Base-by-base conservation (phyloP, 805 yeast genomes). In the Yarrowia sp. region DNA sequence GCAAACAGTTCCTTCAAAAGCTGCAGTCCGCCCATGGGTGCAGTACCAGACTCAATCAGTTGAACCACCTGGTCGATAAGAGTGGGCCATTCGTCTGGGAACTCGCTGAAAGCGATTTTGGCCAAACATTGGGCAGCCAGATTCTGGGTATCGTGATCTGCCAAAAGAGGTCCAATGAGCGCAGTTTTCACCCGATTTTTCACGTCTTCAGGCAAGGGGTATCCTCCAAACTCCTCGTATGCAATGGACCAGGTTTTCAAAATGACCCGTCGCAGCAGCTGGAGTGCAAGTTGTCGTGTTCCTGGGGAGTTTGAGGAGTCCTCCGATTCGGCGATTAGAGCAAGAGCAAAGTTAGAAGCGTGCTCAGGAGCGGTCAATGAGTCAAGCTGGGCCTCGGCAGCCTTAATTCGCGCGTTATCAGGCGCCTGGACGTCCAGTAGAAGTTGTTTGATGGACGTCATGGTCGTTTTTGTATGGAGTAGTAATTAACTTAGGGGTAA, bases 11-110 rank as follows among this genome's bases (percentile, higher is more conserved):
- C 98, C 69, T 82, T 84, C 58, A 74, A 66, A 40, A 74, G 67
- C 7, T 67, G 64, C 17, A 74, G 66, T 0, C 73, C 75, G 0
- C 75, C 76, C 11, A 66, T 63, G 49, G 90, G 76, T 3, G 88
- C 84, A 4, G 82, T 72, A 10, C 67, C 68, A 26, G 66, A 51
- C 58, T 49, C 36, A 40, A 71, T 51, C 52, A 69, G 22, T 77
- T 74, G 44, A 65, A 70, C 85, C 21, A 90, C 71, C 7, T 74
- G 74, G 35, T 68, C 67, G 14, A 73, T 49, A 52, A 92, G 77
- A 22, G 80, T 81, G 0, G 98, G 96, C 98, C 98, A 93, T 72
- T 91, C 96, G 72, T 95, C 98, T 0, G 99, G 99, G 71, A 84
- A 93, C 71, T 93, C 99, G 1, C 86, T 89, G 2, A 89, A 88